Conservation (phyloP, 345 rosid species). For the Linum lewisii region DNA sequence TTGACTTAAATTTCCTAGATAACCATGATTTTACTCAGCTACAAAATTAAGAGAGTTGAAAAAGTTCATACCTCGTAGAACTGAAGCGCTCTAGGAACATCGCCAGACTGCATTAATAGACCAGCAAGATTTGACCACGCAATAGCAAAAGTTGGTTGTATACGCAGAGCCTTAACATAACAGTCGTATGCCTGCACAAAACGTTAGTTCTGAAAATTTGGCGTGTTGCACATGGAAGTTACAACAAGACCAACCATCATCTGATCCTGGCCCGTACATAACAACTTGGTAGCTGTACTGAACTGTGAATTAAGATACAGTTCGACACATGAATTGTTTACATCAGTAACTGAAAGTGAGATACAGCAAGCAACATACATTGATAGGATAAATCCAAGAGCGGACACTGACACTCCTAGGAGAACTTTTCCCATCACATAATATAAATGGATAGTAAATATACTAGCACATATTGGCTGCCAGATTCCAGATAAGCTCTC, state of each 20-base stretch:
- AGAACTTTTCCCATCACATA: constrained; percentile 4
- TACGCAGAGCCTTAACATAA: constrained; percentile 86
- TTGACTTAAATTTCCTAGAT: too few relatives aligned
- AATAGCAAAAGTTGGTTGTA: constrained; percentile 94
- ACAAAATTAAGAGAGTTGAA: too few relatives aligned
- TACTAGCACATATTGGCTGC: background rate
- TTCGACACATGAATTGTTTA: constrained; percentile 45
- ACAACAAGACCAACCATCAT: constrained; percentile 78
- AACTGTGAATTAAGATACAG: constrained; percentile 52
- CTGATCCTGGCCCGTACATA: constrained; percentile 61
- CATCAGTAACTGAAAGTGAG: constrained; percentile 57
- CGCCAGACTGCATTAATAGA: constrained; percentile 97
- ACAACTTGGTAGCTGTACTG: constrained; percentile 58
- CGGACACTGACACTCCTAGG: constrained; percentile 12
- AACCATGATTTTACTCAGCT: too few relatives aligned
- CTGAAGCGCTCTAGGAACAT: constrained; percentile 80
- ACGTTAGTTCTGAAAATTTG: constrained; percentile 60
- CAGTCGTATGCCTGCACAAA: constrained; percentile 98
- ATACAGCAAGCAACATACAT: background rate
- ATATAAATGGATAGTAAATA: constrained; percentile 3
- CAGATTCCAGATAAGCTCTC: too few relatives aligned
- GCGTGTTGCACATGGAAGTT: constrained; percentile 57
- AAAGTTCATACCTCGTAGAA: constrained; percentile 61
- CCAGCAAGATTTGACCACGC: constrained; percentile 99
- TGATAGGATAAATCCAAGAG: constrained; percentile 1